Base-by-base conservation (phyloP, 139 green algal genomes). In the Nannochloris sp. region DNA sequence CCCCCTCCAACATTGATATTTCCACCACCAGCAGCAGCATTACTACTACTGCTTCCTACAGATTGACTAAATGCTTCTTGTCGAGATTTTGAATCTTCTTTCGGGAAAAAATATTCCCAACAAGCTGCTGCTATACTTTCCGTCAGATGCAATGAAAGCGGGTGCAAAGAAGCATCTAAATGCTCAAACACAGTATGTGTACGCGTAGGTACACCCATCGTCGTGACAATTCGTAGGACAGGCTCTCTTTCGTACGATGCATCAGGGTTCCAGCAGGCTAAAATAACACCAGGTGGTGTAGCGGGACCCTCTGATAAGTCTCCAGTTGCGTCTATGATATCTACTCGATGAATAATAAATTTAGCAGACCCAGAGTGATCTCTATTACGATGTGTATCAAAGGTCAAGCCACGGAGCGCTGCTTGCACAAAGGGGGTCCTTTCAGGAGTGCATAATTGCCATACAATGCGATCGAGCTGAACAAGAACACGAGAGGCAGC, bases 241-340 rank as follows among this genome's bases (percentile, higher is more conserved):
- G 66, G 55, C 42, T 82, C 73, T 6, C 56, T 46, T 44, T 70
- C 71, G 72, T 70, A 86, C 9, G 57, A 73, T 34, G 61, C 64
- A 45, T 86, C 78, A 0, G 84, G 82, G 38, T 89, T 85, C 82
- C 84, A 91, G 5, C 61, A 51, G 2, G 66, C 70, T 4, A 91
- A 48, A 44, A 90, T 78, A 23, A 80, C 64, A 6, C 81, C 84
- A 44, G 74, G 30, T 0, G 66, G 60, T 4, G 67, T 71, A 29
- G 66, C 68, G 23, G 78, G 58, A 8, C 68, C 66, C 4, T 71
- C 39, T 14, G 42, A 56, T 19, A 83, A 56, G 7, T 27, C 23
- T 9, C 74, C 74, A 25, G 38, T 37, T 24, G 57, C 39, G 30
- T 84, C 78, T n/a, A 64, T 34, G 10, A 84, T 59, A 60, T 77